These are phyloP conservation scores for Hypomontagnella submonticulosa DNA, from an alignment of 495 filamentous ascomycete genomes.

Conservation along the genomic window DNA sequence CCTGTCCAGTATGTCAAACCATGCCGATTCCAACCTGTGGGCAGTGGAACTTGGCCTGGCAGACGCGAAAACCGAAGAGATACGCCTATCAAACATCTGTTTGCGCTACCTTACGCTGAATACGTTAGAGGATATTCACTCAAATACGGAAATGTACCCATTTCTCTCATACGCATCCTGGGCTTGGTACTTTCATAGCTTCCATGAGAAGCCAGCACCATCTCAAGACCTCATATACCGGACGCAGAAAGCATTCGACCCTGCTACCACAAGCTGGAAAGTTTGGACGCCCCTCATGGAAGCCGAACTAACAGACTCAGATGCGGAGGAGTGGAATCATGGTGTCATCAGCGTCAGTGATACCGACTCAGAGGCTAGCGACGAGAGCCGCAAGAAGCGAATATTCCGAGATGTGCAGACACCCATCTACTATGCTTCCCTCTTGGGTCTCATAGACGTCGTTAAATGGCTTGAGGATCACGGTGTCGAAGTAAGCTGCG, in stretches of 20 bases:
- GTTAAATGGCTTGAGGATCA: background rate
- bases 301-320: slow-evolving; percentile 1
- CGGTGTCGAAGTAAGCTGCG: background rate
- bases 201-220: slow-evolving; percentile 8
- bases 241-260: slow-evolving; percentile 4
- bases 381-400: background rate
- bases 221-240: slow-evolving; percentile 6
- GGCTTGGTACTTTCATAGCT: slow-evolving; percentile 11
- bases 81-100: slow-evolving; percentile 3
- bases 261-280: slow-evolving; percentile 9
- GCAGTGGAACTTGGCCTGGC: background rate
- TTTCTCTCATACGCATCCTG: slow-evolving; percentile 4
- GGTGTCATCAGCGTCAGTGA: background rate
- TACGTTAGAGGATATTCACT: background rate
- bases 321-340: background rate
- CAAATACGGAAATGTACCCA: slow-evolving; percentile 4
- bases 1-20: background rate
- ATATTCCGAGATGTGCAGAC: background rate
- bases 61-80: slow-evolving; percentile 1
- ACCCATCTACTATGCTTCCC: background rate
- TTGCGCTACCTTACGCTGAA: slow-evolving; percentile 7
- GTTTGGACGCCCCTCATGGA: slow-evolving; percentile 11
- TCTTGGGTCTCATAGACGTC: background rate
- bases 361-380: background rate
- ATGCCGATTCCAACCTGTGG: background rate